Evolutionary conservation across 768 basidiomycete genomes (phyloP).

Genomic region (Lactarius psammicola): DNA sequence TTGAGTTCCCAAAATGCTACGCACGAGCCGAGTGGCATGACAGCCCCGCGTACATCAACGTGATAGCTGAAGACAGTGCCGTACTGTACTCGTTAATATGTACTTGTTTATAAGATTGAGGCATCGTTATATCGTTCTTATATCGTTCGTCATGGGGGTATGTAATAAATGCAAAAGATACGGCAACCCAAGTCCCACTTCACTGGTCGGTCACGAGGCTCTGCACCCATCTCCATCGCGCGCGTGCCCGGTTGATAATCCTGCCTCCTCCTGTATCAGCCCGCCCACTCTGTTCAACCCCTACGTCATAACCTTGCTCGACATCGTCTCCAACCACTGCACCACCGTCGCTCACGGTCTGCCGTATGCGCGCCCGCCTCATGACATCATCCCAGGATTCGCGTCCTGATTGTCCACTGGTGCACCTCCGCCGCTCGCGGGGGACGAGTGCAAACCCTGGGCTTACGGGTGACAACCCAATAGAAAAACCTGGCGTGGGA

Average conservation of each 20-base stretch:
- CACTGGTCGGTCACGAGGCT: not conserved
- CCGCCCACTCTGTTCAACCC: not conserved
- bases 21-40: not conserved
- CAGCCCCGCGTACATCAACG: not conserved
- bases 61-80: not conserved
- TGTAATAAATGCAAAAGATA: slow-evolving; percentile 14
- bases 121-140: slow-evolving; percentile 19
- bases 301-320: slow-evolving; percentile 3
- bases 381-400: slow-evolving; percentile 20
- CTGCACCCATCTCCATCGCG: slow-evolving; percentile 16
- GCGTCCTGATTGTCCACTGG: slow-evolving; percentile 35
- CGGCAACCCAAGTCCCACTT: not conserved
- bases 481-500: slow-evolving; percentile 55
- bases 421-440: slow-evolving; percentile 46
- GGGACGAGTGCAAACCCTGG: slow-evolving; percentile 76
- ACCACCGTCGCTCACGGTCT: slow-evolving; percentile 19
- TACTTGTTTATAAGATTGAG: slow-evolving; percentile 7
- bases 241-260: not conserved
- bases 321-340: slow-evolving; percentile 3
- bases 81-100: not conserved
- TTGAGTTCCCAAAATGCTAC: not conserved
- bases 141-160: slow-evolving; percentile 12
- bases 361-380: slow-evolving; percentile 16
- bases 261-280: not conserved
- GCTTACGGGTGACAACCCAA: slow-evolving; percentile 71